phyloP scores from a whole-genome alignment of 2,329 filamentous ascomycete species.

The Calonectria naviculata region DNA sequence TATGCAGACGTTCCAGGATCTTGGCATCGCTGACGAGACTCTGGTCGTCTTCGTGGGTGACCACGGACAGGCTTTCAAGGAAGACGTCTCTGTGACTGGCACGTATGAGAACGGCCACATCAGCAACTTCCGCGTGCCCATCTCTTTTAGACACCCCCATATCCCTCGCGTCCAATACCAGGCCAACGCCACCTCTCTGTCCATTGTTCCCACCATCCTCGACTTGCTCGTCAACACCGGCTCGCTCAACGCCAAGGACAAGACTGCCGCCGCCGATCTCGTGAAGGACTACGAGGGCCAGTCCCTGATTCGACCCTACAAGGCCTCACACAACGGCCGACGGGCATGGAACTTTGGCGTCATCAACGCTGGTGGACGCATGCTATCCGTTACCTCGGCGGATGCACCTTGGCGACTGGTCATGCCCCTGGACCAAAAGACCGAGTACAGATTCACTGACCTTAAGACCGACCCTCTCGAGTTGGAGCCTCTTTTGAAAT shows the following conservation, averaged over 20 bases:
- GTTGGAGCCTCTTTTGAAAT: constrained; percentile 37
- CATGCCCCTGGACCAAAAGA: constrained; percentile 44
- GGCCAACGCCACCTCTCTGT: constrained; percentile 45
- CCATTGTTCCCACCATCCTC: constrained; percentile 48
- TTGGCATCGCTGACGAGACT: constrained; percentile 48
- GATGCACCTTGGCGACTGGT: constrained; percentile 46
- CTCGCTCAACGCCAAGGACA: constrained; percentile 43
- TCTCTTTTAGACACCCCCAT: constrained; percentile 46
- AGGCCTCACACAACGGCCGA: constrained; percentile 37
- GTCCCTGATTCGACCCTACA: constrained; percentile 46
- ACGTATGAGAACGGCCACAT: constrained; percentile 47
- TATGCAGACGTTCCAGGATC: constrained; percentile 45
- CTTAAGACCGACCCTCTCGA: constrained; percentile 43
- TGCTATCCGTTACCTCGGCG: constrained; percentile 45
- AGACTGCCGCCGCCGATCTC: constrained; percentile 40
- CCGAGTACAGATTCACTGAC: constrained; percentile 47
- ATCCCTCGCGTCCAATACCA: constrained; percentile 45
- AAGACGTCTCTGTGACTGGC: constrained; percentile 43
- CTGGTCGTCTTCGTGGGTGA: constrained; percentile 48
- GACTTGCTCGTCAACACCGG: constrained; percentile 47
- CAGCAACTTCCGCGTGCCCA: constrained; percentile 45
- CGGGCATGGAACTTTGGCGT: constrained; percentile 49
- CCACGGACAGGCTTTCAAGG: constrained; percentile 48
- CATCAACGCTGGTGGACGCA: constrained; percentile 48
- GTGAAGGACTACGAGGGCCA: constrained; percentile 48